These are phyloP conservation scores for Simplicillium sp. DNA, from an alignment of 2,329 filamentous ascomycete genomes.

Conservation along the genomic window DNA sequence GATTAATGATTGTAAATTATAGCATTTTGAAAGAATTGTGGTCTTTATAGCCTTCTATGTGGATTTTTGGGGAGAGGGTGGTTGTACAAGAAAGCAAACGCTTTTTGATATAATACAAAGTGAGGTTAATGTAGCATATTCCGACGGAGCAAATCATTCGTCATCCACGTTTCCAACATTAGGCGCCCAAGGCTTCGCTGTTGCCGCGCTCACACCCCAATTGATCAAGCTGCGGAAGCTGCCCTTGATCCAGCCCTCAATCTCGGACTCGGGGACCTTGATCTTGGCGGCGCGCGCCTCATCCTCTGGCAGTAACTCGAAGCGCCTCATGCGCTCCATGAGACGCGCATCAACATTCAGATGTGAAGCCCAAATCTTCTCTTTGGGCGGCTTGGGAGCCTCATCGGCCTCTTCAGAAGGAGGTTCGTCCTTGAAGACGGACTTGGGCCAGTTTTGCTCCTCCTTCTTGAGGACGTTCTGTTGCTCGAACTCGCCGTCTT, in stretches of 20 bases:
- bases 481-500: constrained; percentile 27
- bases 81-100: not conserved
- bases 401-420: constrained; percentile 6
- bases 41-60: no score
- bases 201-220: constrained; percentile 35
- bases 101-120: constrained; percentile 8
- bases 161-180: constrained; percentile 31
- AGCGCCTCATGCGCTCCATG: constrained; percentile 68
- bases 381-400: constrained; percentile 35
- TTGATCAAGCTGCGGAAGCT: constrained; percentile 41
- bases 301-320: constrained; percentile 59
- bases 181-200: constrained; percentile 27
- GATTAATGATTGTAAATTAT: constrained; percentile 18
- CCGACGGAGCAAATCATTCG: not conserved
- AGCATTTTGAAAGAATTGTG: not conserved
- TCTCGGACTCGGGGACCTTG: constrained; percentile 54
- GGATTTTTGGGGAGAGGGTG: no score
- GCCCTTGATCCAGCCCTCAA: constrained; percentile 61
- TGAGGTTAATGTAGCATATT: no score
- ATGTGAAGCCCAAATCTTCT: constrained; percentile 67
- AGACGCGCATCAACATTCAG: constrained; percentile 71
- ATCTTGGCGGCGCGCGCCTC: constrained; percentile 57
- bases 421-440: constrained; percentile 48
- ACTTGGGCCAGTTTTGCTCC: constrained; percentile 78
- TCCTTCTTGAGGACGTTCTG: constrained; percentile 56